These are phyloP conservation scores for Intubia oerlemansii DNA, from an alignment of 2,329 filamentous ascomycete genomes.

Conservation along the genomic window DNA sequence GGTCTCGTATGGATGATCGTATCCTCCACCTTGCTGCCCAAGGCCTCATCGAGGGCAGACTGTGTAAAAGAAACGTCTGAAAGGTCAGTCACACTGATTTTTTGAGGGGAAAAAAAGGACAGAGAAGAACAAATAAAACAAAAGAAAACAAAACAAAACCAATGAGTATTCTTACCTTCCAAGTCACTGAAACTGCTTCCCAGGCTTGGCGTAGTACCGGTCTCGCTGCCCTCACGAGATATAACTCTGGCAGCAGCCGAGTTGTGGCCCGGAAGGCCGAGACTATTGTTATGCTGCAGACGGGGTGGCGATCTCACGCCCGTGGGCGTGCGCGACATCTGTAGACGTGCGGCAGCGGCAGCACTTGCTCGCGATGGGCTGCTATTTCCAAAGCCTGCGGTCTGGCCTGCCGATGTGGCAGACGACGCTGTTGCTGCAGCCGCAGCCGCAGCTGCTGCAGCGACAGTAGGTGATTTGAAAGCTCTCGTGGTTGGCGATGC, in stretches of 20 bases:
- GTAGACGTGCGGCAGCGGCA: slow-evolving; percentile 4
- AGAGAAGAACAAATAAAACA: too few species aligned
- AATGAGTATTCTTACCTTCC: too few species aligned
- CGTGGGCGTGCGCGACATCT: slow-evolving; percentile 7
- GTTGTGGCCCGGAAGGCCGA: slow-evolving; percentile 26
- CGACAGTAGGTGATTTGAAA: slow-evolving; percentile 1
- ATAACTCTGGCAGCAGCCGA: slow-evolving; percentile 16
- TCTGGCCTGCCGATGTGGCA: too few species aligned
- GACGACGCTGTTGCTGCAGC: neutral
- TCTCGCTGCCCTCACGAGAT: slow-evolving; percentile 43
- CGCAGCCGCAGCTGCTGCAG: neutral
- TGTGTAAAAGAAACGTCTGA: slow-evolving; percentile 10
- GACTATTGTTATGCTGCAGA: too few species aligned
- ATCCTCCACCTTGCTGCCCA: slow-evolving; percentile 8
- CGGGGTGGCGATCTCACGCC: slow-evolving; percentile 25
- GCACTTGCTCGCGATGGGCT: slow-evolving; percentile 12
- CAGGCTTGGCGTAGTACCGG: slow-evolving; percentile 45
- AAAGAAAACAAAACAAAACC: too few species aligned
- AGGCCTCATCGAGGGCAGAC: slow-evolving; percentile 8
- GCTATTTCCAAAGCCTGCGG: too few species aligned
- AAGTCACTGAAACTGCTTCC: slow-evolving; percentile 75
- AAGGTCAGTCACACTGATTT: too few species aligned
- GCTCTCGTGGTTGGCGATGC: slow-evolving; percentile 4
- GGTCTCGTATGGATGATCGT: slow-evolving; percentile 2
- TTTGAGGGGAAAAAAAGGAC: too few species aligned